These are phyloP conservation scores for Thuja plicata DNA, from an alignment of 83 land plant genomes.

Conservation along the genomic window DNA sequence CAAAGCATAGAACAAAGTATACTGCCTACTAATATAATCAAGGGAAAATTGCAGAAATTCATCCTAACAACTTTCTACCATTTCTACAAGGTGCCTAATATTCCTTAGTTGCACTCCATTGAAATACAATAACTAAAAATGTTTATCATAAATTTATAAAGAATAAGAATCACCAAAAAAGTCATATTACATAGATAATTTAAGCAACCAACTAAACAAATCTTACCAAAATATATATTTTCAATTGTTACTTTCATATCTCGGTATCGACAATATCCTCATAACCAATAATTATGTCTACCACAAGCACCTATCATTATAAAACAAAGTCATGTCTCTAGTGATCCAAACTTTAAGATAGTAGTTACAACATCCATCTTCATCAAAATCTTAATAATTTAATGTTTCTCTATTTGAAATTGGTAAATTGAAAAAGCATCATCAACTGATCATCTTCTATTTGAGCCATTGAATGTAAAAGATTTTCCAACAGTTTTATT, in stretches of 20 bases:
- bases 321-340: neutral
- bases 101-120: slow-evolving; percentile 89
- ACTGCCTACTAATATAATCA: slow-evolving; percentile 90
- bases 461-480: slow-evolving; percentile 81
- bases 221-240: neutral
- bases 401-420: neutral
- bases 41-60: slow-evolving; percentile 86
- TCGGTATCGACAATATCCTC: slow-evolving; percentile 93
- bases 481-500: too few species aligned
- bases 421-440: slow-evolving; percentile 83
- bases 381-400: neutral
- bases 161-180: neutral
- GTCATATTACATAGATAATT: neutral
- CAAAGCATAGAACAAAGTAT: neutral
- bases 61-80: slow-evolving; percentile 89
- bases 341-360: neutral
- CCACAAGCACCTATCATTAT: slow-evolving; percentile 74
- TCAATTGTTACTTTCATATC: slow-evolving; percentile 30
- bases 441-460: slow-evolving; percentile 89
- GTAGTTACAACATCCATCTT: neutral
- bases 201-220: slow-evolving; percentile 5
- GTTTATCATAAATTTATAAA: neutral
- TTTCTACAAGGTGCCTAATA: slow-evolving; percentile 74
- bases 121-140: slow-evolving; percentile 66
- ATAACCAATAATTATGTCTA: slow-evolving; percentile 95